These are phyloP conservation scores for Puccinia polysora DNA, from an alignment of 1,284 basidiomycete genomes.

Conservation along the genomic window DNA sequence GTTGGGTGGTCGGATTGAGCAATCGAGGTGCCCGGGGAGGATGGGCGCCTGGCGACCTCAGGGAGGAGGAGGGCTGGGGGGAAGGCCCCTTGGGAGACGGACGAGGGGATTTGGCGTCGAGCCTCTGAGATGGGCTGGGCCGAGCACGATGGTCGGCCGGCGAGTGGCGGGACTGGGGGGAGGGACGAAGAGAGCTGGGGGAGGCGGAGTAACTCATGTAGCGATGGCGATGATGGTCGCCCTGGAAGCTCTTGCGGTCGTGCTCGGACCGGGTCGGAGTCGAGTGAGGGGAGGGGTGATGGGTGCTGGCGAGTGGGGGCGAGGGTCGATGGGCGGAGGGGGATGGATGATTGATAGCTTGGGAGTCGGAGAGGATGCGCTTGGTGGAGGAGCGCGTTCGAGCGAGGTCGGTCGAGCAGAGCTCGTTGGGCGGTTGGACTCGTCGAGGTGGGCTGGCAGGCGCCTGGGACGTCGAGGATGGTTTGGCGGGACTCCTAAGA, in stretches of 20 bases:
- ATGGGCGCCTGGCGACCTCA: not conserved
- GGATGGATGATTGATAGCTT: too few species aligned
- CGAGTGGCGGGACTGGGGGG: not conserved
- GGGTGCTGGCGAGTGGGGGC: too few species aligned
- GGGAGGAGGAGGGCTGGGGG: not conserved
- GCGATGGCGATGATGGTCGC: slow-evolving; percentile 39
- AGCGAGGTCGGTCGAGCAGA: too few species aligned
- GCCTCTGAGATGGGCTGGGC: not conserved
- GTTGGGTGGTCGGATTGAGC: not conserved
- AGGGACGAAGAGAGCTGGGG: not conserved
- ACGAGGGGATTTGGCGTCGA: not conserved
- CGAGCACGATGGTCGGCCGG: not conserved
- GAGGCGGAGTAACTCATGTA: slow-evolving; percentile 17
- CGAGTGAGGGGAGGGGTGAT: not conserved
- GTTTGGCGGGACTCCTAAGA: too few species aligned
- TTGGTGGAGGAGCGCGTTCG: too few species aligned
- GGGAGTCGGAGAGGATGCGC: too few species aligned
- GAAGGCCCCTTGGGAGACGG: too few species aligned
- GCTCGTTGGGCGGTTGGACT: too few species aligned
- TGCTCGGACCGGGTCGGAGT: not conserved
- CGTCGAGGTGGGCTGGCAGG: too few species aligned
- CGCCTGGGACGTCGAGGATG: too few species aligned
- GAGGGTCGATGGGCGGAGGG: too few species aligned
- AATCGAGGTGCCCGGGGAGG: not conserved
- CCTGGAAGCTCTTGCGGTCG: slow-evolving; percentile 36